phyloP scores from a whole-genome alignment of 1,284 basidiomycete genomes.

The Papiliotrema fonsecae region DNA sequence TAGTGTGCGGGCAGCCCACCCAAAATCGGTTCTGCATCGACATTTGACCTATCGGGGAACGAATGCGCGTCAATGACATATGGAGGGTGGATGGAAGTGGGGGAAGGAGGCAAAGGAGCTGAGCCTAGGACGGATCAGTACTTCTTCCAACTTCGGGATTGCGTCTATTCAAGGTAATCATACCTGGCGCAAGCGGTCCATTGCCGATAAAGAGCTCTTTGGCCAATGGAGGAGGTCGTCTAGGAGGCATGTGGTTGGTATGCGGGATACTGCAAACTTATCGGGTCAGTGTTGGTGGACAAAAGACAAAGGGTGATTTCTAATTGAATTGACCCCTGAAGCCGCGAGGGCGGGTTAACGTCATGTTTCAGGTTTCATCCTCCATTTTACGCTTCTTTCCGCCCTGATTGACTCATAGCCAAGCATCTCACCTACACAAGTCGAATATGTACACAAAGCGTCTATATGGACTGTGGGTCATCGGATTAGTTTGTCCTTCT shows the following conservation, averaged over 20 bases:
- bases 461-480: too few species aligned
- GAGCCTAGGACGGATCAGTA: conserved; percentile 15
- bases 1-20: conserved; percentile 9
- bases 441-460: too few species aligned
- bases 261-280: too few species aligned
- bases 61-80: conserved; percentile 39
- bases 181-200: conserved; percentile 39
- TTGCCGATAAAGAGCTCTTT: conserved; percentile 28
- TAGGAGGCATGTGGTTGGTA: conserved; percentile 27
- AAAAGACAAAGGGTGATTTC: too few species aligned
- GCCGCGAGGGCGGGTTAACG: too few species aligned
- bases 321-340: too few species aligned
- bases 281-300: too few species aligned
- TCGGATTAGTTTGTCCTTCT: too few species aligned
- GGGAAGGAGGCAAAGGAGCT: conserved; percentile 32
- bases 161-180: conserved; percentile 1
- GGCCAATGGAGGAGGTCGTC: conserved; percentile 37
- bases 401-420: too few species aligned
- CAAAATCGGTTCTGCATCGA: conserved; percentile 13
- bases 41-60: conserved; percentile 12
- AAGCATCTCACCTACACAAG: too few species aligned
- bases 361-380: too few species aligned
- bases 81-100: conserved; percentile 33
- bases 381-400: too few species aligned
- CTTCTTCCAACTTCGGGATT: neutral